A percentile compares a stretch with the other conserved stretches of the same genome.
Conservation (phyloP, 164 flowering plant species). For the Umbellularia californica region DNA sequence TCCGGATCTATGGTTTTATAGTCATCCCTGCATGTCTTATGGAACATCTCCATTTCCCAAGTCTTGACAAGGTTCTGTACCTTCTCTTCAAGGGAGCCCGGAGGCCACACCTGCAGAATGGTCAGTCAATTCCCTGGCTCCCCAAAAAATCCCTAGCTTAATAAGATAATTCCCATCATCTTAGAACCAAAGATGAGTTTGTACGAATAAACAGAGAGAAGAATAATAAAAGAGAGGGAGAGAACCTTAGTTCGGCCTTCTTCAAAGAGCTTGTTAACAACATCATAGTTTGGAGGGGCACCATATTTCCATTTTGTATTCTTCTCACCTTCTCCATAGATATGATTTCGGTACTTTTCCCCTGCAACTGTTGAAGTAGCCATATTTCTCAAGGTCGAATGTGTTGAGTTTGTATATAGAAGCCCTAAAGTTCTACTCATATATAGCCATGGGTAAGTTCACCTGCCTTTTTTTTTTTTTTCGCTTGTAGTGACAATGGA, state of each 20-base stretch:
- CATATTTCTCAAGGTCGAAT: neutral
- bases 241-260: conserved; percentile 67
- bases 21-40: conserved; percentile 40
- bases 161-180: neutral
- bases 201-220: neutral
- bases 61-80: conserved; percentile 73
- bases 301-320: conserved; percentile 65
- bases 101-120: conserved; percentile 58
- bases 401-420: neutral
- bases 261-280: conserved; percentile 66
- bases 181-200: neutral
- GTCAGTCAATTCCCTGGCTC: neutral
- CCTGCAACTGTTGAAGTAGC: conserved; percentile 4
- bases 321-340: conserved; percentile 44
- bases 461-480: neutral
- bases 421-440: neutral
- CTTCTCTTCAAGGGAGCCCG: conserved; percentile 59
- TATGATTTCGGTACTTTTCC: conserved; percentile 56
- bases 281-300: conserved; percentile 59
- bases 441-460: neutral
- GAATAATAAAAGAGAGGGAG: neutral
- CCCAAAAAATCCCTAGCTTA: neutral
- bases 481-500: no score
- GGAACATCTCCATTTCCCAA: conserved; percentile 84
- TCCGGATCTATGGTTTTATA: conserved; percentile 37